A percentile compares a stretch with the other conserved stretches of the same genome.
Conservation (phyloP, 257 asterid genomes). For the Solanum bulbocastanum region DNA sequence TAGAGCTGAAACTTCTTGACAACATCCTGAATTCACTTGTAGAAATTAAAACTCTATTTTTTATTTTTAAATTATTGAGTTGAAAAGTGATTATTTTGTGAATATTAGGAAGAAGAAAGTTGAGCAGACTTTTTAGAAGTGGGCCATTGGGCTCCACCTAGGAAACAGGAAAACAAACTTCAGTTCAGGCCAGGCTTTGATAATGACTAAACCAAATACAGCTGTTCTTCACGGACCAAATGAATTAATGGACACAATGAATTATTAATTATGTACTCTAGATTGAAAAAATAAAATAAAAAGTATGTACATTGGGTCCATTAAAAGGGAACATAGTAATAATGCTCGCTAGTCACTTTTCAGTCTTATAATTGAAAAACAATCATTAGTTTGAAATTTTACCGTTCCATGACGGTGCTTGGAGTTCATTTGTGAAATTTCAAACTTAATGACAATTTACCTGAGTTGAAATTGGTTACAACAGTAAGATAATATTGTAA, state of each 20-base stretch:
- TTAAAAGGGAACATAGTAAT: neutral
- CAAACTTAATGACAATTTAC: neutral
- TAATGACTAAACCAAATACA: slow-evolving; percentile 27
- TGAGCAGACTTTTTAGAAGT: neutral
- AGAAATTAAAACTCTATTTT: neutral
- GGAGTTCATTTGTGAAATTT: neutral
- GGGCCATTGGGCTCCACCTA: slow-evolving; percentile 27
- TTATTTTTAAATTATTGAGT: neutral
- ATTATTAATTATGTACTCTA: neutral
- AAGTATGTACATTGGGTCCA: slow-evolving; percentile 16
- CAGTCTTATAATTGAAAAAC: neutral
- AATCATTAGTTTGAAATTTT: neutral
- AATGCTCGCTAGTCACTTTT: neutral
- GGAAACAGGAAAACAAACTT: slow-evolving; percentile 26
- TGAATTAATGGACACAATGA: slow-evolving; percentile 8
- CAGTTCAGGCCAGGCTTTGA: slow-evolving; percentile 28
- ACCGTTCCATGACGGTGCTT: no score
- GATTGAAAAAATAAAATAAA: neutral
- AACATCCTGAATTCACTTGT: neutral
- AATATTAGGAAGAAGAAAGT: neutral
- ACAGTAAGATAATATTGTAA: neutral
- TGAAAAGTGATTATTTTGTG: neutral
- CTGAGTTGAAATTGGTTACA: neutral
- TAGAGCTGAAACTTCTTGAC: neutral
- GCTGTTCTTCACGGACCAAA: slow-evolving; percentile 12